Conservation (phyloP, 164 flowering plant genomes). For the Vitis amurensis region DNA sequence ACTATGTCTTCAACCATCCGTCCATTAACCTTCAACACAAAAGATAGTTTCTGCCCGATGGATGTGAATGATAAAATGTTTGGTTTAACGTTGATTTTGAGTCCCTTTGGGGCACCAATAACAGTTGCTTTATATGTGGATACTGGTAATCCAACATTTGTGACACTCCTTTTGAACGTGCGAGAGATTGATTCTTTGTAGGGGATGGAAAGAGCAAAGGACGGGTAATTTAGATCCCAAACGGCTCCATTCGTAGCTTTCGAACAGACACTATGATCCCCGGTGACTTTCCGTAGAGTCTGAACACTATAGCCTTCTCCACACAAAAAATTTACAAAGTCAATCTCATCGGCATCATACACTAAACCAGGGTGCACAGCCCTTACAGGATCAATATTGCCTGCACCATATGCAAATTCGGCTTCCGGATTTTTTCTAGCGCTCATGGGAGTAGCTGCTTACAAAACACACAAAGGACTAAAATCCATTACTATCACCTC, state of each 20-base stretch:
- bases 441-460: conserved; percentile 1
- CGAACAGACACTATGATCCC: not conserved
- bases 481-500: too few relatives aligned
- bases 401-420: conserved; percentile 19
- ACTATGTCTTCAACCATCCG: not conserved
- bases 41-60: conserved; percentile 8
- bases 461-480: too few relatives aligned
- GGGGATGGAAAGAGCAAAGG: not conserved
- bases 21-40: conserved; percentile 4
- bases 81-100: conserved; percentile 12
- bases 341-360: conserved; percentile 6
- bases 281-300: not conserved
- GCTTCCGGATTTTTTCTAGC: conserved; percentile 2
- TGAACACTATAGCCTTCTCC: conserved; percentile 3
- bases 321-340: conserved; percentile 15
- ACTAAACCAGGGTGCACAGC: conserved; percentile 13
- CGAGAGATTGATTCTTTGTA: too few relatives aligned
- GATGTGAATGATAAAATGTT: conserved; percentile 9
- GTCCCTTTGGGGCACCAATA: not conserved
- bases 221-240: conserved; percentile 13
- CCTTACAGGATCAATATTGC: conserved; percentile 13
- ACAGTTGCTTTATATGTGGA: conserved; percentile 4
- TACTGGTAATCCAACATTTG: conserved; percentile 2
- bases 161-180: not conserved
- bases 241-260: not conserved